A percentile compares a stretch with the other conserved stretches of the same genome.
Evolutionary conservation across 2,329 filamentous ascomycete genomes (phyloP).

Genomic region (Hypoxylon sp.): DNA sequence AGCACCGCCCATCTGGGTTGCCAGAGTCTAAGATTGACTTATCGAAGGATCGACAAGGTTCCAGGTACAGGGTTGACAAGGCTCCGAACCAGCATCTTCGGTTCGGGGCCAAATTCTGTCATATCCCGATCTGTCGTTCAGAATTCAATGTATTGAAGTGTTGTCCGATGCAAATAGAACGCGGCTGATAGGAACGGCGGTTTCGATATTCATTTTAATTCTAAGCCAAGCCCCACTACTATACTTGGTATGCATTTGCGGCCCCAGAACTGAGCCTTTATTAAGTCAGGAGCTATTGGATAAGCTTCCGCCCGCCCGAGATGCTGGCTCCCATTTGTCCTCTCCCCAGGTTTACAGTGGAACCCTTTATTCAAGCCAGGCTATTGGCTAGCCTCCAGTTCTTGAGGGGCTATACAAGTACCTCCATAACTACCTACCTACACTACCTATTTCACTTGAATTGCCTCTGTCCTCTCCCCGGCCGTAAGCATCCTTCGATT

Average conservation of each 20-base stretch:
- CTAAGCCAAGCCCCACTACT: conserved; percentile 25
- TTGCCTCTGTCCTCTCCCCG: conserved; percentile 13
- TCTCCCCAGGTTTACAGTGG: conserved; percentile 39
- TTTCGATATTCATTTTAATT: conserved; percentile 26
- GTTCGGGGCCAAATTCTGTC: conserved; percentile 14
- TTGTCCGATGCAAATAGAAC: neutral
- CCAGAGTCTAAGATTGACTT: conserved; percentile 7
- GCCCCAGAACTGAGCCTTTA: conserved; percentile 5
- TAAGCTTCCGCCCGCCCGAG: conserved; percentile 45
- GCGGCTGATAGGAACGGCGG: conserved; percentile 33
- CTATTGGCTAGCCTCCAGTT: conserved; percentile 24
- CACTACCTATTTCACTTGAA: conserved; percentile 13
- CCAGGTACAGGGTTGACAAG: conserved; percentile 1
- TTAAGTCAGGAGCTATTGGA: conserved; percentile 20
- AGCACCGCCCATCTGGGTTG: neutral
- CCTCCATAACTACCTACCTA: conserved; percentile 21
- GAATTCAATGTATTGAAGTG: conserved; percentile 14
- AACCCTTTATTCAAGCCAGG: neutral
- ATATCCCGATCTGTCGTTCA: conserved; percentile 13
- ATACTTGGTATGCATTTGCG: conserved; percentile 8
- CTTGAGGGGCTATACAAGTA: conserved; percentile 21
- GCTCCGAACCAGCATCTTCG: conserved; percentile 13
- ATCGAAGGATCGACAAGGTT: conserved; percentile 21
- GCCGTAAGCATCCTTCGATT: conserved; percentile 31
- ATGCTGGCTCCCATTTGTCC: conserved; percentile 40